Evolutionary conservation across 129 eudicot species (phyloP).

Genomic region (Tagetes erecta): DNA sequence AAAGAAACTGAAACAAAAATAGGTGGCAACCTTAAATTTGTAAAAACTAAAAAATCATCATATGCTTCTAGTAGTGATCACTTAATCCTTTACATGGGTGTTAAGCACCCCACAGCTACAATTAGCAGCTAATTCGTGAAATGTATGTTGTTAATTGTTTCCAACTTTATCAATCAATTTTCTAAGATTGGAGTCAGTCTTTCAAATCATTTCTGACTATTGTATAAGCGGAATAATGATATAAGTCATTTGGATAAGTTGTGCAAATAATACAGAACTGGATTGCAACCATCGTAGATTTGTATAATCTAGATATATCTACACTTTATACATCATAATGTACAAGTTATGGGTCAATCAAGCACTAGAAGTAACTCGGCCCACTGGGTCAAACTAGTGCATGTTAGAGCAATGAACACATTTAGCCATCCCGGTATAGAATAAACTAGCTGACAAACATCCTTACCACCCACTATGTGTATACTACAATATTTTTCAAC

Average conservation of each 20-base stretch:
- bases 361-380: neutral
- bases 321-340: neutral
- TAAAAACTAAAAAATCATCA: neutral
- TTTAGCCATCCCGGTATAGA: neutral
- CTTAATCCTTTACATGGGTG: slow-evolving; percentile 7
- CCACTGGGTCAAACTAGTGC: neutral
- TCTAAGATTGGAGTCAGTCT: neutral
- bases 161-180: slow-evolving; percentile 5
- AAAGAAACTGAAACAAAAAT: neutral
- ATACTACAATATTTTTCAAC: neutral
- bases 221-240: neutral
- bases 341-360: neutral
- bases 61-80: neutral
- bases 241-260: neutral
- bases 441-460: neutral
- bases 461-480: neutral
- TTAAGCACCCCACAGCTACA: neutral
- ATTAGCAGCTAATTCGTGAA: neutral
- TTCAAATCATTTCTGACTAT: slow-evolving; percentile 3
- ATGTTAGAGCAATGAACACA: neutral
- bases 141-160: neutral
- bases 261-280: neutral
- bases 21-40: neutral
- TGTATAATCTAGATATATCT: neutral
- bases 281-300: neutral